Evolutionary conservation across 257 asterid species (phyloP).

Genomic region (Ocimum tenuiflorum): DNA sequence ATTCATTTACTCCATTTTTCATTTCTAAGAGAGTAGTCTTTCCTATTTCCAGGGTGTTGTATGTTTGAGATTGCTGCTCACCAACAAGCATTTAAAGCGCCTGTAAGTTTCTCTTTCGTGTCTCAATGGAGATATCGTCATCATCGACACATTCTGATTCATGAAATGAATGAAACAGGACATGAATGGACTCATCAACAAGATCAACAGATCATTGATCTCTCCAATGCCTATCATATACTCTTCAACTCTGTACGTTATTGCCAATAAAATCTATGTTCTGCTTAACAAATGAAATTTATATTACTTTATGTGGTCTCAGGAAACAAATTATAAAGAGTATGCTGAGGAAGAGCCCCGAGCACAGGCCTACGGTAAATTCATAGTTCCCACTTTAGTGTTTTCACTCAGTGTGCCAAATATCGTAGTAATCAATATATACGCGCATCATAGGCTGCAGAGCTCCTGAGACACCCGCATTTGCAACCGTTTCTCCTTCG

Average conservation of each 20-base stretch:
- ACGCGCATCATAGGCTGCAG: constrained; percentile 58
- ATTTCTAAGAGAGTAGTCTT: neutral
- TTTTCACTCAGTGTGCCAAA: neutral
- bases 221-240: constrained; percentile 64
- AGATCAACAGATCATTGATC: constrained; percentile 64
- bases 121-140: neutral
- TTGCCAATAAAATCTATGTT: neutral
- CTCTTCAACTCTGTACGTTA: constrained; percentile 76
- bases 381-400: neutral
- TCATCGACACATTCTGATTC: neutral
- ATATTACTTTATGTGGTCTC: constrained; percentile 20
- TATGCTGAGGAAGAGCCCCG: constrained; percentile 92
- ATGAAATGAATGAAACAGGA: constrained; percentile 41
- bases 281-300: neutral
- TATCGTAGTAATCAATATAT: neutral
- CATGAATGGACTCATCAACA: constrained; percentile 85
- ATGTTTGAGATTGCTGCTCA: constrained; percentile 96
- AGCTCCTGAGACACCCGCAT: constrained; percentile 77
- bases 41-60: constrained; percentile 60
- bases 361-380: constrained; percentile 86
- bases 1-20: neutral
- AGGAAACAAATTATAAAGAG: constrained; percentile 89
- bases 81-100: constrained; percentile 83
- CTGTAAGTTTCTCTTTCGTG: constrained; percentile 45
- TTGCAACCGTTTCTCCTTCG: constrained; percentile 78